Evolutionary conservation across 2,329 filamentous ascomycete genomes (phyloP).

Genomic region (Thielaviopsis populi): DNA sequence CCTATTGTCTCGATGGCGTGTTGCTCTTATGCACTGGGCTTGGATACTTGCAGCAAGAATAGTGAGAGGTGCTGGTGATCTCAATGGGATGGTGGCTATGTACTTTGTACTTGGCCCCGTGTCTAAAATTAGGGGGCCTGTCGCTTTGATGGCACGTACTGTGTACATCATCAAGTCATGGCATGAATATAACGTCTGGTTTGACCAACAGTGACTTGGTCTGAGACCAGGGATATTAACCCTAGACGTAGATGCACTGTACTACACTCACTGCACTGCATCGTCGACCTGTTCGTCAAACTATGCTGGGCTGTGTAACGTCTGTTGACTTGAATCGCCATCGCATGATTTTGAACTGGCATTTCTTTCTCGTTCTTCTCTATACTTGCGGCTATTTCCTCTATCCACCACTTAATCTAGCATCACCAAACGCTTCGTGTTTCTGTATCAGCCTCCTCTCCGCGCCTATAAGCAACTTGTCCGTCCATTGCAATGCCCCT

Average conservation of each 20-base stretch:
- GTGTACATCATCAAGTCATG: no score
- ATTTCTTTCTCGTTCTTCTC: background rate
- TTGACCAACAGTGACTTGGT: background rate
- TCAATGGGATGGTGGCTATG: no score
- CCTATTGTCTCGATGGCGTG: background rate
- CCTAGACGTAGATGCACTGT: background rate
- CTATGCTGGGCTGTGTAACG: background rate
- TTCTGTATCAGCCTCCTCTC: background rate
- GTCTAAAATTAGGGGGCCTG: no score
- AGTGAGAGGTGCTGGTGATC: background rate
- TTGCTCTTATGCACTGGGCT: background rate
- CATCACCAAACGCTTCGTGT: background rate
- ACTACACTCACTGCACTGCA: no score
- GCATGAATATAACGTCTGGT: background rate
- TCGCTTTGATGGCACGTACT: no score
- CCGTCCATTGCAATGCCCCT: conserved; percentile 44
- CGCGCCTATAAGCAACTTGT: background rate
- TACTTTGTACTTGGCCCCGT: no score
- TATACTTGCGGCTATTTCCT: background rate
- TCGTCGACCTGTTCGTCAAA: background rate
- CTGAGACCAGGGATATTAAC: background rate
- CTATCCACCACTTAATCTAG: background rate
- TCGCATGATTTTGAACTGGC: background rate
- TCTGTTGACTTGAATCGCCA: background rate
- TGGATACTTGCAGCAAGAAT: background rate